A percentile compares a stretch with the other conserved stretches of the same genome.
These are phyloP conservation scores for Pilasporangium apinafurcum DNA, from an alignment of 352 stramenopile species.

Conservation along the genomic window DNA sequence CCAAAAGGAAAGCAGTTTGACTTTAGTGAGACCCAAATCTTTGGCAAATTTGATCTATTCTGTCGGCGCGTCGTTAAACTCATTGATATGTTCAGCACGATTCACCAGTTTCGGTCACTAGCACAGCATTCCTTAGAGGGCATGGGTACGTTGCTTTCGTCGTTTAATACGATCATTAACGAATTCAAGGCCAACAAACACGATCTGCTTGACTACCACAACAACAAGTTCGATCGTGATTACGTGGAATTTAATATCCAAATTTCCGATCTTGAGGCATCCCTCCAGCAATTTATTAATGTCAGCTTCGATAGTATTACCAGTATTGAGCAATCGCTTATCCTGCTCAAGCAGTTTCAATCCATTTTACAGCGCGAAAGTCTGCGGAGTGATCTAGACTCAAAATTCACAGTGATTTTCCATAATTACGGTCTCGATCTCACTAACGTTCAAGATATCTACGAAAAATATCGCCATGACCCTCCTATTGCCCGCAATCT, in stretches of 20 bases:
- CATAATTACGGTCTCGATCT: constrained; percentile 89
- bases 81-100: constrained; percentile 90
- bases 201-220: constrained; percentile 84
- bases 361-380: constrained; percentile 84
- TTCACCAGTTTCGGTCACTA: constrained; percentile 89
- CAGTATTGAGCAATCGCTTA: constrained; percentile 83
- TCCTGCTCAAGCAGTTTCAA: constrained; percentile 85
- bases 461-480: constrained; percentile 83
- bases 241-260: constrained; percentile 94
- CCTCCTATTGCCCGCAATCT: constrained; percentile 76
- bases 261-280: constrained; percentile 83
- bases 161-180: constrained; percentile 79
- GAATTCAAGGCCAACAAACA: constrained; percentile 77
- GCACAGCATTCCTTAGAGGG: constrained; percentile 88
- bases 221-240: constrained; percentile 91
- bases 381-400: constrained; percentile 75
- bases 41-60: constrained; percentile 90
- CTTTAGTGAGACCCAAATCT: constrained; percentile 88
- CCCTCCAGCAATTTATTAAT: constrained; percentile 89
- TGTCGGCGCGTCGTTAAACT: constrained; percentile 86
- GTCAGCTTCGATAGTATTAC: constrained; percentile 86
- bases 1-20: constrained; percentile 89
- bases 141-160: constrained; percentile 73
- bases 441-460: constrained; percentile 78
- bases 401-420: constrained; percentile 90